Base-by-base conservation (phyloP, 306 rosid genomes). In the Coriaria nepalensis region DNA sequence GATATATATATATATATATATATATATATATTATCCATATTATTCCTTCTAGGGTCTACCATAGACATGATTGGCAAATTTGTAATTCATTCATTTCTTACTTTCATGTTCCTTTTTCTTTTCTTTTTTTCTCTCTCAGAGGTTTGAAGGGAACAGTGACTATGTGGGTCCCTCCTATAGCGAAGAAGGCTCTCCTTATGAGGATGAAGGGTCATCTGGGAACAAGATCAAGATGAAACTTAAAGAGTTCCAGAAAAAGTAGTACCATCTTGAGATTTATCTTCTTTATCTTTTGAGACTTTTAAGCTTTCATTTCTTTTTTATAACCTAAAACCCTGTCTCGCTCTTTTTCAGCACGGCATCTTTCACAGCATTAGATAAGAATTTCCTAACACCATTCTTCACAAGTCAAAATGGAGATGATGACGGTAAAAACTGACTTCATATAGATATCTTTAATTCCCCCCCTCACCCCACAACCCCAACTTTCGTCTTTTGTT, bases 321-420 rank as follows among this genome's bases (percentile, higher is more conserved):
- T 15, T 43, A 20, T 45, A 39, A 5, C 34, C 13, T 58, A 45
- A 57, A 13, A 43, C 14, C 14, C 54, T 53, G 15, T 52, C 63
- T 41, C n/a, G 63, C 38, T 56, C 53, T 45, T 33, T 58, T 67
- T 69, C 87, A 90, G 98, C 61, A 75, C 98, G 11, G 76, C 76
- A 4, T 82, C 95, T 33, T 90, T 90, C 66, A 75, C 96, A 2
- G 94, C 93, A 32, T 56, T 90, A 48, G 95, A 90, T 79, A 82
- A 74, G 62, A 90, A 90, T 67, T 90, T 75, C 62, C 93, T 90
- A 36, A 90, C 98, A 53, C 96, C 98, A 47, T 90, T 90, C 81
- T 90, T 90, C 68, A 90, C 95, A 34, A 82, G 83, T 74, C 82
- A 86, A 52, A 90, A 67, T 69, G 98, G 94, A 65, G 92, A 90